Percentiles rank a stretch among this genome's conserved stretches.
Evolutionary conservation across 257 asterid species (phyloP).

Genomic region (Solanum neorickii): DNA sequence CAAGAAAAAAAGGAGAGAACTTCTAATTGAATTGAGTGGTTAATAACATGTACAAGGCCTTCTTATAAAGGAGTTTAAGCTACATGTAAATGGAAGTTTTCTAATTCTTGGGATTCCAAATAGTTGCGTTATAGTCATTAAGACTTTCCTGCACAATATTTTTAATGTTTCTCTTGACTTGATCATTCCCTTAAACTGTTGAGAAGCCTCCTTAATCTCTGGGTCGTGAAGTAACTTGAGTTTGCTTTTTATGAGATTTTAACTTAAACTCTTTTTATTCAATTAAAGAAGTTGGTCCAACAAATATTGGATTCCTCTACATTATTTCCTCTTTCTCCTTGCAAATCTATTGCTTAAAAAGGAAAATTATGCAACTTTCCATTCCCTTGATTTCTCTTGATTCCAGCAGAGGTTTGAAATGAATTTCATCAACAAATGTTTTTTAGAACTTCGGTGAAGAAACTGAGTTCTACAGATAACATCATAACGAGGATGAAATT

Average conservation of each 20-base stretch:
- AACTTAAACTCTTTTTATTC: neutral
- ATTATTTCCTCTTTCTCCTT: neutral
- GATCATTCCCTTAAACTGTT: neutral
- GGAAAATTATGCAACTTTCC: neutral
- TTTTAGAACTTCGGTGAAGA: neutral
- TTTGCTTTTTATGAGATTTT: neutral
- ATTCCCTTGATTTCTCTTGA: neutral
- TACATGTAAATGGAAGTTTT: neutral
- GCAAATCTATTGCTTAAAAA: neutral
- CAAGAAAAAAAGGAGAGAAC: neutral
- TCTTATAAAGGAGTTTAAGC: neutral
- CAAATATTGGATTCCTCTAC: neutral
- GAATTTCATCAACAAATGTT: neutral
- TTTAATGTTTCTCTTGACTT: neutral
- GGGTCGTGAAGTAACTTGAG: neutral
- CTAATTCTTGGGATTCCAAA: neutral
- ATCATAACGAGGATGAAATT: neutral
- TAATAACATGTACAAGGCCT: neutral
- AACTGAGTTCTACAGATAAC: neutral
- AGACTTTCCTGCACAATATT: neutral
- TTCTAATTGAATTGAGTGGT: neutral
- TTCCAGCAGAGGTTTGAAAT: neutral
- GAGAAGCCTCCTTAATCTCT: neutral
- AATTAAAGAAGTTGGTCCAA: neutral
- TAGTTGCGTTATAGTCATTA: neutral